phyloP scores from a whole-genome alignment of 306 rosid species.

The Inga laurina region DNA sequence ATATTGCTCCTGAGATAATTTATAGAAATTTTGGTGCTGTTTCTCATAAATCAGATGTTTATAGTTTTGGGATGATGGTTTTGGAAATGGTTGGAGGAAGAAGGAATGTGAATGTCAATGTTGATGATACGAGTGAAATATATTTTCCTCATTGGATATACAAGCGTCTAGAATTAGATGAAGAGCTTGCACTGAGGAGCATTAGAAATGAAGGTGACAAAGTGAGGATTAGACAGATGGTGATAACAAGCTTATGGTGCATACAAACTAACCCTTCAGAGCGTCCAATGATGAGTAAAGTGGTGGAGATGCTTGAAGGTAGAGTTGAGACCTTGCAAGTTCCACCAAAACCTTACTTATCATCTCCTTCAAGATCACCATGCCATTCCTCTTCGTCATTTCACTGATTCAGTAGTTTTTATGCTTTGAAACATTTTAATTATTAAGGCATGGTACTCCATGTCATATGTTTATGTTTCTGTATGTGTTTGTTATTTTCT shows the following conservation, averaged over 20 bases:
- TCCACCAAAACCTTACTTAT: conserved; percentile 33
- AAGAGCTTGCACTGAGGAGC: conserved; percentile 19
- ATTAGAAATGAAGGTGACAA: conserved; percentile 23
- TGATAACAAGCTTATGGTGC: conserved; percentile 21
- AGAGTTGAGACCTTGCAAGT: conserved; percentile 14
- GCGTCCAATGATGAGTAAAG: conserved; percentile 28
- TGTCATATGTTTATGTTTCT: neutral
- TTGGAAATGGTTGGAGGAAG: conserved; percentile 35
- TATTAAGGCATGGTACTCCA: neutral
- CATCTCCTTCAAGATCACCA: neutral
- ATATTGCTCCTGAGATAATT: conserved; percentile 43
- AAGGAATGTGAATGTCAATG: conserved; percentile 9
- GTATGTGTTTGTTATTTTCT: neutral
- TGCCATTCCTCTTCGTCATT: neutral
- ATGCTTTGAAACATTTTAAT: neutral
- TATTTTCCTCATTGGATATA: conserved; percentile 46
- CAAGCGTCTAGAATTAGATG: conserved; percentile 10
- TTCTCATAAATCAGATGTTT: conserved; percentile 37
- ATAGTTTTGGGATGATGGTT: conserved; percentile 42
- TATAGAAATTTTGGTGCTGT: conserved; percentile 22
- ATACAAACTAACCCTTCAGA: conserved; percentile 9
- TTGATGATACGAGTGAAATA: conserved; percentile 15
- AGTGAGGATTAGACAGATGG: conserved; percentile 34
- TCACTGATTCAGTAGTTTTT: neutral
- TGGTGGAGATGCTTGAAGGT: conserved; percentile 45